Conservation (phyloP, 2,329 filamentous ascomycete species). For the Alternaria consortialis region DNA sequence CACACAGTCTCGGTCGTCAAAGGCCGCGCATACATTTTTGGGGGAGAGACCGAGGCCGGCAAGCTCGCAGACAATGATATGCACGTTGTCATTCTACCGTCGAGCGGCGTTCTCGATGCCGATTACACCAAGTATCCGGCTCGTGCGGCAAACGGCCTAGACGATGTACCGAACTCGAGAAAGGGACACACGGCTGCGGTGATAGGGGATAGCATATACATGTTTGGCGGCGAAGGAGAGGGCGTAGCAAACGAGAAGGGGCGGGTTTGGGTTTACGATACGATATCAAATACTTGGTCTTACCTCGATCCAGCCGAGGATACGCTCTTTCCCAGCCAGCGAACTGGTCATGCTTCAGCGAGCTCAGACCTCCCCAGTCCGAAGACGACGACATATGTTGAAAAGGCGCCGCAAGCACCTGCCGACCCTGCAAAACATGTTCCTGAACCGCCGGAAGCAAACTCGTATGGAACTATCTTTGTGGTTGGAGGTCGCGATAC, state of each 20-base stretch:
- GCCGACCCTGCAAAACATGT: slow-evolving; percentile 53
- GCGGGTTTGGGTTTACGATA: slow-evolving; percentile 57
- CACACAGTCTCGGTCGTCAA: slow-evolving; percentile 64
- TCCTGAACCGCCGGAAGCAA: slow-evolving; percentile 51
- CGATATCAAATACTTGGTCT: slow-evolving; percentile 53
- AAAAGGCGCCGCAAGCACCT: slow-evolving; percentile 52
- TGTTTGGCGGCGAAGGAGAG: slow-evolving; percentile 54
- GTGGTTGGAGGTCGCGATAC: slow-evolving; percentile 58
- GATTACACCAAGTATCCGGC: slow-evolving; percentile 53
- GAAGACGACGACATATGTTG: slow-evolving; percentile 38
- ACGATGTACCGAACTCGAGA: slow-evolving; percentile 50
- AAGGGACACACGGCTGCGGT: slow-evolving; percentile 55
- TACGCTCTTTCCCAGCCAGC: slow-evolving; percentile 37
- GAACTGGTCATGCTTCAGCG: slow-evolving; percentile 49
- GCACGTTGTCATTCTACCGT: slow-evolving; percentile 62
- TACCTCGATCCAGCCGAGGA: slow-evolving; percentile 48
- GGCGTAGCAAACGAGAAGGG: slow-evolving; percentile 47
- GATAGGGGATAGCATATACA: slow-evolving; percentile 56
- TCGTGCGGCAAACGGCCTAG: slow-evolving; percentile 35
- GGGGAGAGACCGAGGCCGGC: slow-evolving; percentile 55
- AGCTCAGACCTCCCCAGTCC: slow-evolving; percentile 53
- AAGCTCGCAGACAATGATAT: slow-evolving; percentile 61
- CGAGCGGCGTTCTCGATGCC: slow-evolving; percentile 53
- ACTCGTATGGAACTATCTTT: slow-evolving; percentile 61
- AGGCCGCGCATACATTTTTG: slow-evolving; percentile 65